Base-by-base conservation (phyloP, 768 basidiomycete genomes). In the Calocybe cyanea region DNA sequence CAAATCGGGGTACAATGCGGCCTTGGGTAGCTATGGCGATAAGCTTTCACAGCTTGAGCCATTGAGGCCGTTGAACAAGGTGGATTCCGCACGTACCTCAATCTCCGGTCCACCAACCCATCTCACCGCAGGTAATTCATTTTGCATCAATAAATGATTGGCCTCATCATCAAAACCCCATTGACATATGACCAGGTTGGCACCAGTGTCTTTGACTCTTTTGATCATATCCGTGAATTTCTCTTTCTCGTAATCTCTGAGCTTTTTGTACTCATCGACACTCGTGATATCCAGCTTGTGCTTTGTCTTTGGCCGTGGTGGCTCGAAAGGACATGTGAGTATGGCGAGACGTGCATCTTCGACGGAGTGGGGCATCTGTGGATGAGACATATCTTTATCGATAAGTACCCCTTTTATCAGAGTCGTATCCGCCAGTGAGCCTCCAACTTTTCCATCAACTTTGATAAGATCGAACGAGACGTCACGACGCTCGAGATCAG, bases 121-220 rank as follows among this genome's bases (percentile, higher is more conserved):
- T 62, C 96, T 79, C 23, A 98, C 95, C 21, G 96, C 90, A 34
- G 96, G 96, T 28, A 99, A 75, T 11, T 94, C 91, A 57, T 97
- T 98, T 72, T 96, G 93, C 91, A 98, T 92, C 53, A 99, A 67
- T 57, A 98, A 55, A 63, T 98, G 96, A 62, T 99, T 99, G 35
- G 96, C 96, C 69, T 99, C 96, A 60, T 99, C 96, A 62, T 99
- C 96, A 61, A 99, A 99, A 49, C 96, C 96, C 96, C 96, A 99
- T 63, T 99, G 96, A 67, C 96, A 99, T 57, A 99, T 97, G 54
- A 99, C 96, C 49, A 99, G 69, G 67, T 99, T 99, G 11, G 96
- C 95, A 30, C 96, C 96, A 13, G 94, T 88, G 57, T 95, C 86
- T 65, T 97, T 95, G 47, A 98, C 94, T 63, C 81, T 73, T 67